Evolutionary conservation across 768 basidiomycete species (phyloP).

Genomic region (Boletus tylopilopsis): DNA sequence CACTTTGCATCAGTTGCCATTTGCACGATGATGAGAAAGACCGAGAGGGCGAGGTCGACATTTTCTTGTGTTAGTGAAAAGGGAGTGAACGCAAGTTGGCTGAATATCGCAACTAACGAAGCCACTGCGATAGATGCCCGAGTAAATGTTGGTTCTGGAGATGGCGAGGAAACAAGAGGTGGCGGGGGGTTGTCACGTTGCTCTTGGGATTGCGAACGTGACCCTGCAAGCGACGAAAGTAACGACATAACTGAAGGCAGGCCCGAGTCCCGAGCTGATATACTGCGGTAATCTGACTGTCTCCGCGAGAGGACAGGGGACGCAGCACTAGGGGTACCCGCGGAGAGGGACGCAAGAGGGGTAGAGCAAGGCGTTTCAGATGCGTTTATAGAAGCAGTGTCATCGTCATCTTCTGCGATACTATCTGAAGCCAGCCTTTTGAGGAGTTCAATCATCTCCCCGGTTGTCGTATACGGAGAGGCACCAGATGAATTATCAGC

Average conservation of each 20-base stretch:
- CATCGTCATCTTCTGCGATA: conserved; percentile 39
- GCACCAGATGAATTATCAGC: conserved; percentile 6
- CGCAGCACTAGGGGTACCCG: conserved; percentile 33
- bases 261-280: conserved; percentile 42
- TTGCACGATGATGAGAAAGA: conserved; percentile 51
- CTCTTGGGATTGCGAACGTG: conserved; percentile 55
- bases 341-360: conserved; percentile 23
- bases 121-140: conserved; percentile 58
- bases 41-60: conserved; percentile 47
- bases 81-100: conserved; percentile 68
- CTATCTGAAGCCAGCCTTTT: conserved; percentile 35
- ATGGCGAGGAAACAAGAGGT: conserved; percentile 23
- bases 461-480: conserved; percentile 20
- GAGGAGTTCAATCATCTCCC: conserved; percentile 40
- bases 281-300: conserved; percentile 50
- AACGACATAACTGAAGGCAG: conserved; percentile 63
- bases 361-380: conserved; percentile 38
- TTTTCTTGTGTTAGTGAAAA: conserved; percentile 46
- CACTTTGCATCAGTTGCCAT: conserved; percentile 46
- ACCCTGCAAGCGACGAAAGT: conserved; percentile 58
- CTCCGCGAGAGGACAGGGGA: conserved; percentile 57
- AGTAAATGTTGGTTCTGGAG: conserved; percentile 32
- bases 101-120: conserved; percentile 63
- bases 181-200: conserved; percentile 34
- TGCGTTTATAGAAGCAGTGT: conserved; percentile 38